These are phyloP conservation scores for Vigna unguiculata DNA, from an alignment of 306 rosid species.

Conservation along the genomic window DNA sequence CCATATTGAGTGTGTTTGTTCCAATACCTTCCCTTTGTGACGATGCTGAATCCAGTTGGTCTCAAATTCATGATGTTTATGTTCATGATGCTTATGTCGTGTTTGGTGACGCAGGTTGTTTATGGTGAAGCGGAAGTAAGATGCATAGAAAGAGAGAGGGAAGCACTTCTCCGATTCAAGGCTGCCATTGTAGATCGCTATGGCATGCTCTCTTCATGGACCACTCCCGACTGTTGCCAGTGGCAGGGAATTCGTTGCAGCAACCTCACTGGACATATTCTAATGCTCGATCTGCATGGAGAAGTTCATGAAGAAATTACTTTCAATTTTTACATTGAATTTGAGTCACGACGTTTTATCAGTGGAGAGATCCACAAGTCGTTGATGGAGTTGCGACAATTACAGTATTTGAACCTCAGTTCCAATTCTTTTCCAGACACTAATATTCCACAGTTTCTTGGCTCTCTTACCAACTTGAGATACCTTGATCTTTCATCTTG, in stretches of 20 bases:
- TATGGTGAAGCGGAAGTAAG: neutral
- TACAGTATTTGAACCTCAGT: too few species aligned
- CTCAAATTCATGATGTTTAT: neutral
- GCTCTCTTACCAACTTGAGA: neutral
- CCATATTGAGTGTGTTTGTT: too few species aligned
- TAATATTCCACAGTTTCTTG: neutral
- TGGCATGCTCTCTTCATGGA: constrained; percentile 38
- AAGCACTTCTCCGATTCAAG: constrained; percentile 34
- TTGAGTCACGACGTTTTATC: neutral
- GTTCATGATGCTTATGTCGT: neutral
- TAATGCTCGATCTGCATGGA: neutral
- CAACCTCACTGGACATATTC: neutral
- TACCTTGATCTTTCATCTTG: neutral
- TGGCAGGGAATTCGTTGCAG: constrained; percentile 36
- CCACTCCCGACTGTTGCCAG: constrained; percentile 30
- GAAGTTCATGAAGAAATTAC: fast-evolving
- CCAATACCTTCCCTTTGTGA: too few species aligned
- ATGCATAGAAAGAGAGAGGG: constrained; percentile 9
- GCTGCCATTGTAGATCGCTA: neutral
- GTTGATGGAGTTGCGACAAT: too few species aligned
- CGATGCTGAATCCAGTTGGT: neutral
- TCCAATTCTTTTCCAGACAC: neutral
- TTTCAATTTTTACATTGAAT: too few species aligned
- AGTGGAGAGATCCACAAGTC: neutral
- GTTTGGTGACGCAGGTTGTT: neutral